Base-by-base conservation (phyloP, 371 early-diverging fungal genomes). In the Mortierella polycephala region DNA sequence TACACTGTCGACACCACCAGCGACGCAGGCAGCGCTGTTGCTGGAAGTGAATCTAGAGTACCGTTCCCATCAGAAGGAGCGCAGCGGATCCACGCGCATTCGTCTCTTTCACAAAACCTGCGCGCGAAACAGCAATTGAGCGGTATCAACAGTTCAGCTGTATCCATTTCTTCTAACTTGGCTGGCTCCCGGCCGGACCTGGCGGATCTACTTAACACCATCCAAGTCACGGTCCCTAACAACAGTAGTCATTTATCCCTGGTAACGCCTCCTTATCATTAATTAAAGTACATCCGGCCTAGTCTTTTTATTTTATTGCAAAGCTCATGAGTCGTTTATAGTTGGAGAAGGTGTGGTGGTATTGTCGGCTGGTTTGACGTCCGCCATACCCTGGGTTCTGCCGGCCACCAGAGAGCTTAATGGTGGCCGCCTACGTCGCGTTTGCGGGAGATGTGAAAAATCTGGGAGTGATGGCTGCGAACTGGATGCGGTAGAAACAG, bases 141-240 rank as follows among this genome's bases (percentile, higher is more conserved):
- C 10, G 61, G 62, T n/a, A 5, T 40, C 30, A 8, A 40, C 18
- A 41, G 68, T 9, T 71, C 72, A 0, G 51, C 57, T 11, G 61
- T 61, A 14, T 69, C 80, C 7, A 16, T 65, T 7, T 37, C 67
- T 1, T 72, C 73, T 5, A 72, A 68, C 37, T 60, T 73, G n/a
- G 70, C 69, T 0, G 52, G 60, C 0, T 79, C 80, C 1, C 73
- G 80, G 2, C 80, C 80, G 2, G 80, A 79, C 20, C 49, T 79
- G n/a, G 80, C 80, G 0, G 73, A 73, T 57, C 41, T 79, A 8
- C 42, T 79, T 58, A 60, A 69, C 49, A 62, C 59, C 44, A 79
- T 79, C 41, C 80, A 79, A n/a, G 67, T 73, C 21, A 54, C 41
- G 12, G 57, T 61, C 7, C 62, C 66, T 14, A n/a, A 56, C n/a